Conservation (phyloP, 2,329 filamentous ascomycete genomes). For the Gremmenia infestans region DNA sequence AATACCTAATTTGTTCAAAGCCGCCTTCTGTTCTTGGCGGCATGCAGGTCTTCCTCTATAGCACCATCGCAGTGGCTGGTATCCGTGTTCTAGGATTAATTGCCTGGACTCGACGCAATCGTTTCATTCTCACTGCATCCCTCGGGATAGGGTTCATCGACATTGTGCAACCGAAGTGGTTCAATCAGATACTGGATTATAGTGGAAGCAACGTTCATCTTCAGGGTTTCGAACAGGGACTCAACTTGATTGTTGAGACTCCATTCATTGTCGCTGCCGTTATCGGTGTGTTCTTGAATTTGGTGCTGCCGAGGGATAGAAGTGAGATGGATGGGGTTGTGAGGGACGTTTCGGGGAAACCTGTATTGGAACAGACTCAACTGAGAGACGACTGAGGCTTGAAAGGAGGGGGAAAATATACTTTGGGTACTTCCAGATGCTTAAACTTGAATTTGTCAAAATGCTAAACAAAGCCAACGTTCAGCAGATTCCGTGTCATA, state of each 20-base stretch:
- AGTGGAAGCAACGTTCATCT: constrained; percentile 33
- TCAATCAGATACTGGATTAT: constrained; percentile 35
- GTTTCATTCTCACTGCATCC: constrained; percentile 60
- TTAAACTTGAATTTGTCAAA: too few relatives aligned
- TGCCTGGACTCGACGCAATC: constrained; percentile 58
- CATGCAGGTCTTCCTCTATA: constrained; percentile 61
- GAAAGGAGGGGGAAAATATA: too few relatives aligned
- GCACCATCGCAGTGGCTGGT: constrained; percentile 59
- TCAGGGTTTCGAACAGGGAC: constrained; percentile 37
- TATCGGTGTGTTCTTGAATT: constrained; percentile 39
- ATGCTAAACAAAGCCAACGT: too few relatives aligned
- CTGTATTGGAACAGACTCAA: constrained; percentile 6
- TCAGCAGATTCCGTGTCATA: too few relatives aligned
- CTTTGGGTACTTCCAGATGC: too few relatives aligned
- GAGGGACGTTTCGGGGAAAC: constrained; percentile 15
- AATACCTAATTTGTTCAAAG: neutral
- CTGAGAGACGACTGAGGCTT: too few relatives aligned
- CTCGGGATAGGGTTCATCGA: constrained; percentile 54
- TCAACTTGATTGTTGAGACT: constrained; percentile 38
- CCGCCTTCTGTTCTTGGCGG: constrained; percentile 45
- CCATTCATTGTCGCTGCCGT: constrained; percentile 40
- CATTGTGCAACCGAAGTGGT: constrained; percentile 38
- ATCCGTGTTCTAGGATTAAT: constrained; percentile 60
- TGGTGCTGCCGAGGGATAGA: constrained; percentile 35
- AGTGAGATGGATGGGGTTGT: constrained; percentile 26